phyloP scores from a whole-genome alignment of 192 early-diverging fungal species.

The Coemansia asiatica region DNA sequence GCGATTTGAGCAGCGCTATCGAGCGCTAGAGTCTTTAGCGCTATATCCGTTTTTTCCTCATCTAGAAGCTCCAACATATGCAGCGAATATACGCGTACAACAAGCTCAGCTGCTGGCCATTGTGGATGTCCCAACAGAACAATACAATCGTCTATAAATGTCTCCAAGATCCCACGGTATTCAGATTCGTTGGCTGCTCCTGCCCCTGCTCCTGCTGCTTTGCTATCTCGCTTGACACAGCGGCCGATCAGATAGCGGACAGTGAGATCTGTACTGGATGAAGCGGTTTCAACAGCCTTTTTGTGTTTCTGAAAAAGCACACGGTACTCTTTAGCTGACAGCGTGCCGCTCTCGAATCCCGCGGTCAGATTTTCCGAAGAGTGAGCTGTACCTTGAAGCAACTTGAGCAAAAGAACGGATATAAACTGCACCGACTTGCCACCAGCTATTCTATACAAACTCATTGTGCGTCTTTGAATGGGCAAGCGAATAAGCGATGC shows the following conservation, averaged over 20 bases:
- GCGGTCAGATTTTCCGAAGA: conserved; percentile 39
- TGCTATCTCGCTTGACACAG: conserved; percentile 53
- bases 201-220: too few species aligned
- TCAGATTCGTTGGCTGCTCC: conserved; percentile 64
- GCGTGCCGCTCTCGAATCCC: conserved; percentile 27
- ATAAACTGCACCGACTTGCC: conserved; percentile 71
- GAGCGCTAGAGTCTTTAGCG: conserved; percentile 60
- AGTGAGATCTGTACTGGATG: conserved; percentile 58
- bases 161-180: conserved; percentile 71
- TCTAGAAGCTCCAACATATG: conserved; percentile 69
- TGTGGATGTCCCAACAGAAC: conserved; percentile 76
- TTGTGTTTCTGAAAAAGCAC: conserved; percentile 45
- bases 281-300: conserved; percentile 56
- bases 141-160: conserved; percentile 71
- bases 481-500: conserved; percentile 71
- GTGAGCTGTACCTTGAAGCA: conserved; percentile 58
- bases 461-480: conserved; percentile 55
- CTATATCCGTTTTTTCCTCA: conserved; percentile 60
- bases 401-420: conserved; percentile 68
- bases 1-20: conserved; percentile 65
- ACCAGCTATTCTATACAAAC: conserved; percentile 61
- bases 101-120: conserved; percentile 85
- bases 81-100: conserved; percentile 65
- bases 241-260: conserved; percentile 64
- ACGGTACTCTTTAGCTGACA: conserved; percentile 39